A percentile compares a stretch with the other conserved stretches of the same genome.
Evolutionary conservation across 306 rosid species (phyloP).

Genomic region (Malus domestica): DNA sequence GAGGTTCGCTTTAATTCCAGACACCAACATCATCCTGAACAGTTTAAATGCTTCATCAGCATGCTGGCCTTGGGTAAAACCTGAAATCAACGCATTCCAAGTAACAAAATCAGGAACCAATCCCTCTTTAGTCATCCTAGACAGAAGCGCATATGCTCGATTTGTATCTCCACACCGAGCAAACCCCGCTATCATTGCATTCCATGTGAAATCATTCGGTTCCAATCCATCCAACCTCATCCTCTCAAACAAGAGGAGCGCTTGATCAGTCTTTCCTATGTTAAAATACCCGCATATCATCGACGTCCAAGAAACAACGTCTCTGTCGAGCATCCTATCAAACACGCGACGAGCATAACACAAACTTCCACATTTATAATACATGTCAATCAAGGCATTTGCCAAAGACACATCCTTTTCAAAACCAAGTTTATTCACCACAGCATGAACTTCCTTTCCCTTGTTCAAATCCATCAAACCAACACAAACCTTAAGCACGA

Average conservation of each 20-base stretch:
- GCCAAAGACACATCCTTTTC: conserved; percentile 23
- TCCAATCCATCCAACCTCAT: conserved; percentile 54
- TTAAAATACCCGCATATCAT: conserved; percentile 52
- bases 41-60: conserved; percentile 29
- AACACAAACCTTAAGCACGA: conserved; percentile 47
- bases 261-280: conserved; percentile 28
- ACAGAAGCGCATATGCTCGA: conserved; percentile 25
- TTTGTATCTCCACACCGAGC: conserved; percentile 41
- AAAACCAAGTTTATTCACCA: conserved; percentile 40
- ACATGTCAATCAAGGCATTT: conserved; percentile 61
- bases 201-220: conserved; percentile 71
- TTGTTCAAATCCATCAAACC: conserved; percentile 53
- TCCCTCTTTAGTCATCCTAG: conserved; percentile 46
- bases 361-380: conserved; percentile 44
- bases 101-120: conserved; percentile 46
- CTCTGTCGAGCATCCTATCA: conserved; percentile 46
- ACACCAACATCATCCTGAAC: conserved; percentile 39
- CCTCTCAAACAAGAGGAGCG: conserved; percentile 43
- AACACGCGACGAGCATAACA: conserved; percentile 35
- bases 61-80: conserved; percentile 38
- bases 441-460: conserved; percentile 58
- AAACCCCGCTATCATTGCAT: conserved; percentile 41
- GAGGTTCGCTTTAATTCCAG: conserved; percentile 38
- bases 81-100: conserved; percentile 59
- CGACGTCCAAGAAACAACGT: conserved; percentile 60